Conservation (phyloP, 345 rosid genomes). For the Corchorus capsularis region DNA sequence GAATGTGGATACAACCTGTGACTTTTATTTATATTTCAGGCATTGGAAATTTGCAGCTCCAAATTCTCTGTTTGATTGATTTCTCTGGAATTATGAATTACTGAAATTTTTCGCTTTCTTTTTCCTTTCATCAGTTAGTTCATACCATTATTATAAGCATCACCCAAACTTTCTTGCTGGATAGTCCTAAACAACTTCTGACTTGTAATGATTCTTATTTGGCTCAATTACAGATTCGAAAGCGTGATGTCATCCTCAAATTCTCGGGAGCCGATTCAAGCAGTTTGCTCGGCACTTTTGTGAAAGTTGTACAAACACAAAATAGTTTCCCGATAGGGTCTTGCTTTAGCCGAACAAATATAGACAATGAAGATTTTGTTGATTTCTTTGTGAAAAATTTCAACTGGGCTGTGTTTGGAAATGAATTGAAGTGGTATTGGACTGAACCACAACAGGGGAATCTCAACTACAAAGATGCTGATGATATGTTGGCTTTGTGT, state of each 20-base stretch:
- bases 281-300: slow-evolving; percentile 46
- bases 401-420: slow-evolving; percentile 94
- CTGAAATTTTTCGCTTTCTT: neutral
- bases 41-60: neutral
- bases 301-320: slow-evolving; percentile 64
- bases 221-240: slow-evolving; percentile 62
- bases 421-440: slow-evolving; percentile 98
- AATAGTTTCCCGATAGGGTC: slow-evolving; percentile 86
- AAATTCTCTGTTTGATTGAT: neutral
- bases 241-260: slow-evolving; percentile 72
- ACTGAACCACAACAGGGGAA: slow-evolving; percentile 84
- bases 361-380: slow-evolving; percentile 91
- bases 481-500: slow-evolving; percentile 82
- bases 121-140: neutral
- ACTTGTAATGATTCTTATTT: slow-evolving; percentile 14
- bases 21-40: neutral
- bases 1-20: neutral
- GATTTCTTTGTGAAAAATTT: slow-evolving; percentile 71
- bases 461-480: slow-evolving; percentile 80
- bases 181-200: neutral
- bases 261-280: slow-evolving; percentile 50
- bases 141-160: neutral
- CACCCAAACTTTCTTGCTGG: neutral
- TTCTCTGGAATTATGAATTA: neutral
- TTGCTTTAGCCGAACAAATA: slow-evolving; percentile 75